Base-by-base conservation (phyloP, 2,329 filamentous ascomycete genomes). In the Neofusicoccum parvum region DNA sequence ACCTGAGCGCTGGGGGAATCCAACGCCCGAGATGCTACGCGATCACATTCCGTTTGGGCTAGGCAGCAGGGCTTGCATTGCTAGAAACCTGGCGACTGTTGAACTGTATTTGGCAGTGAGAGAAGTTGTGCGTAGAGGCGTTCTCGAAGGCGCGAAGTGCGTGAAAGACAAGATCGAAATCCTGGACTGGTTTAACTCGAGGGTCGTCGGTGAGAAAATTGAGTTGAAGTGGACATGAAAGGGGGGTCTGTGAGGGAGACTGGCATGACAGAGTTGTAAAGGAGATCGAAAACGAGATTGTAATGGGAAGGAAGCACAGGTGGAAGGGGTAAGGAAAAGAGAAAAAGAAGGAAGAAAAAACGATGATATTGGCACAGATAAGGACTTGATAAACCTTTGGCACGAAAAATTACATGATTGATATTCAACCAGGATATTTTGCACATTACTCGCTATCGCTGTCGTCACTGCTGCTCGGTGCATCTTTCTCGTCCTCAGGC, bases 101-200 rank as follows among this genome's bases (percentile, higher is more conserved):
- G 73, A 75, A 32, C 62, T 76, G 37, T 69, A 72, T 3, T 67
- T 72, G 59, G 71, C 70, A 0, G 78, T 79, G 1, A 76, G 80
- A 66, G 79, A 74, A 34, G 59, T 86, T 12, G 81, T 79, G 0
- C 72, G 77, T 62, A 78, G 73, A 11, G 78, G 79, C 67, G 78
- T 83, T 1, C 72, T 86, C 17, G 72, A 75, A 3, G 82, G 82
- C 2, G 82, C 81, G 2, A 79, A 66, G 51, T 70, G 74, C 2
- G 73, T 80, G 17, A 27, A 60, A 1, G 70, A 79, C 20, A 74
- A 80, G 63, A 78, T 86, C 11, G 78, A 83, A 71, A 82, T 85
- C n/a, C 73, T 78, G 34, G 82, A 87, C 70, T 86, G 84, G 84
- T 86, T 87, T 68, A 86, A 86, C 69, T 81, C 80, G 1, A 81